Evolutionary conservation across 2,329 filamentous ascomycete species (phyloP), one percentile per base, ranked within the genome.

Genomic region (Monosporascus sp.): DNA sequence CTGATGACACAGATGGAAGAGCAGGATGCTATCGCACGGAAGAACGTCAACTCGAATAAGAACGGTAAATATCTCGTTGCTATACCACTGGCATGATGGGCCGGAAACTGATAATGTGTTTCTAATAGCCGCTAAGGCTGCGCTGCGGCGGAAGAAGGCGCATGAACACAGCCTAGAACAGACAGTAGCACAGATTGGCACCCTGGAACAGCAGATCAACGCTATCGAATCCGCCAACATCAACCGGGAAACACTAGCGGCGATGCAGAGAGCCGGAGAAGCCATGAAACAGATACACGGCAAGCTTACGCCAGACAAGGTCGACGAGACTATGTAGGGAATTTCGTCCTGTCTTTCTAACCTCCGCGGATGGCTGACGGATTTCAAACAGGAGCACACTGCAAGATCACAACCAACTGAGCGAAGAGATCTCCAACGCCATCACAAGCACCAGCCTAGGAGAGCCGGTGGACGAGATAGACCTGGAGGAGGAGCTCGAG

Each of bases 181-280:
- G 74, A 97, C 93, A 1, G 81, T 84, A 54, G 84, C 88, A 34
- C 93, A 97, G 74, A 95, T 97, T 67, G 84, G 85, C 64, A 96
- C 94, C 22, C 80, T 99, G 45, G 94, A 99, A 72, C 88, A 92
- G 68, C 91, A 99, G 71, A 95, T 97, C 68, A 94, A 94, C 71
- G 87, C 89, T 55, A 97, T 99, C 76, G 94, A 99, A 74, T 90
- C 92, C 47, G 94, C 94, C 57, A 99, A 97, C 71, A 97, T 99
- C 78, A 99, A 99, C 79, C 86, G 93, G 74, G 92, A 97, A 78
- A 99, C 94, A 14, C 79, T 97, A 59, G 83, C 87, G 61, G 93
- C 92, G 7, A 97, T 99, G 91, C 87, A 96, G 82, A 86, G 86
- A 68, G 93, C 94, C 11, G 85, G 89, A 60, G 77, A 85, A 56